Conservation (phyloP, 2,329 filamentous ascomycete species). For the Diaporthe capsici region DNA sequence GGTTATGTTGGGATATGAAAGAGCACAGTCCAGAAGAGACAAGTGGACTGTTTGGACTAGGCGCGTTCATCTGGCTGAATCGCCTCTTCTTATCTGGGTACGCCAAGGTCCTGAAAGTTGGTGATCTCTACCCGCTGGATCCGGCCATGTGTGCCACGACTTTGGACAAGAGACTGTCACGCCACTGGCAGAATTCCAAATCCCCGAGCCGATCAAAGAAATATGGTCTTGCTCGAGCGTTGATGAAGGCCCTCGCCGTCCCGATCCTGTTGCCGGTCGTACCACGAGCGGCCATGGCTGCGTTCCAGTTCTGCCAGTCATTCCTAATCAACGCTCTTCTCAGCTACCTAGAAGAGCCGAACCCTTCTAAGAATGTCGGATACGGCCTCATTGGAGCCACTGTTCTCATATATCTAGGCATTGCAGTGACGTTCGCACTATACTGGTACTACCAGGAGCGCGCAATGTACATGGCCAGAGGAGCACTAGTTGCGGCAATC, state of each 20-base stretch:
- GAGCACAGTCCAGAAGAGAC: constrained; percentile 56
- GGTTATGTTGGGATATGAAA: constrained; percentile 54
- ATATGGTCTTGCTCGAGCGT: constrained; percentile 49
- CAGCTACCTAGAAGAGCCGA: constrained; percentile 48
- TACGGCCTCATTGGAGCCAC: constrained; percentile 54
- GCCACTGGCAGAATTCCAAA: constrained; percentile 31
- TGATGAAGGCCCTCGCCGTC: constrained; percentile 49
- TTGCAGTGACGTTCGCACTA: constrained; percentile 51
- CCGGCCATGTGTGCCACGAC: constrained; percentile 43
- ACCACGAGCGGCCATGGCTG: constrained; percentile 55
- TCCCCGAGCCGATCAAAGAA: constrained; percentile 36
- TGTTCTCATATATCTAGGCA: constrained; percentile 51
- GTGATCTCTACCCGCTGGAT: constrained; percentile 52
- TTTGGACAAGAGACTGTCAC: constrained; percentile 38
- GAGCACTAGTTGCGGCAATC: constrained; percentile 49
- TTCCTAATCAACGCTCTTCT: constrained; percentile 59
- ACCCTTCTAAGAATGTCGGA: constrained; percentile 44
- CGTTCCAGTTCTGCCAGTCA: constrained; percentile 58
- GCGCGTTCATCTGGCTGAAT: constrained; percentile 52
- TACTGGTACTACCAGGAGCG: constrained; percentile 52
- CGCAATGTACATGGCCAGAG: constrained; percentile 43
- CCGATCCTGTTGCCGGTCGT: constrained; percentile 53
- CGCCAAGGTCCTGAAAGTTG: constrained; percentile 47
- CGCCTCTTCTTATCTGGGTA: constrained; percentile 51
- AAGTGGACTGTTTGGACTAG: constrained; percentile 49